Percentiles rank a stretch among this genome's conserved stretches.
These are phyloP conservation scores for Hamigera avellanea DNA, from an alignment of 495 filamentous ascomycete species.

Conservation along the genomic window DNA sequence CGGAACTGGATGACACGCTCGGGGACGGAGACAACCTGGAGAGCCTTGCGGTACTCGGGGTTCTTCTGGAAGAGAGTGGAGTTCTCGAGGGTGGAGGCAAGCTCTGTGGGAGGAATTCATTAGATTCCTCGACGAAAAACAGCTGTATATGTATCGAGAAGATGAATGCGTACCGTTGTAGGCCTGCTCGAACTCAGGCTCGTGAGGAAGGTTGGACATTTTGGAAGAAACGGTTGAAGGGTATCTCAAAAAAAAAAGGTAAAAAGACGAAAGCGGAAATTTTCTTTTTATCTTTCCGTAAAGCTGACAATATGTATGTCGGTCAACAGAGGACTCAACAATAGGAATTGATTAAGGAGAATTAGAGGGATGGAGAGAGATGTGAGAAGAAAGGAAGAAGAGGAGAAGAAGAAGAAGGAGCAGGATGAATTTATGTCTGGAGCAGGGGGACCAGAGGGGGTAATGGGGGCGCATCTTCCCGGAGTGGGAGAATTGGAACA, in stretches of 20 bases:
- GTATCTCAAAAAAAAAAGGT: background rate
- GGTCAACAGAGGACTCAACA: too few species aligned
- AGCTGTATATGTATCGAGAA: slow-evolving; percentile 3
- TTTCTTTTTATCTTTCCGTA: background rate
- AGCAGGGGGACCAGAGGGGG: too few species aligned
- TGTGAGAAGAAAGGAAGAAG: too few species aligned
- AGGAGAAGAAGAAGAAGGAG: too few species aligned
- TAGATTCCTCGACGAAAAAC: too few species aligned
- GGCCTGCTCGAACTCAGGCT: slow-evolving; percentile 98
- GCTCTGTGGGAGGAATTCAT: slow-evolving; percentile 46
- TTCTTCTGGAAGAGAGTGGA: slow-evolving; percentile 86
- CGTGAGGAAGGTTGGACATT: slow-evolving; percentile 77
- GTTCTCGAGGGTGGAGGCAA: slow-evolving; percentile 85
- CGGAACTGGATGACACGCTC: slow-evolving; percentile 97
- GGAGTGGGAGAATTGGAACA: too few species aligned
- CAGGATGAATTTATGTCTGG: too few species aligned
- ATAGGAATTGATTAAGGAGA: too few species aligned
- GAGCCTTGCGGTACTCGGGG: slow-evolving; percentile 86
- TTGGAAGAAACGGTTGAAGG: slow-evolving; percentile 7
- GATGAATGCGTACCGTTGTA: slow-evolving; percentile 63
- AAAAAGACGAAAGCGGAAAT: too few species aligned
- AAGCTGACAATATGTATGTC: too few species aligned
- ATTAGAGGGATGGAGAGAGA: too few species aligned
- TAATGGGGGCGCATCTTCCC: too few species aligned
- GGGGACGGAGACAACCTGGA: slow-evolving; percentile 78